phyloP scores from a whole-genome alignment of 192 early-diverging fungal species.

The Piromyces finnis region DNA sequence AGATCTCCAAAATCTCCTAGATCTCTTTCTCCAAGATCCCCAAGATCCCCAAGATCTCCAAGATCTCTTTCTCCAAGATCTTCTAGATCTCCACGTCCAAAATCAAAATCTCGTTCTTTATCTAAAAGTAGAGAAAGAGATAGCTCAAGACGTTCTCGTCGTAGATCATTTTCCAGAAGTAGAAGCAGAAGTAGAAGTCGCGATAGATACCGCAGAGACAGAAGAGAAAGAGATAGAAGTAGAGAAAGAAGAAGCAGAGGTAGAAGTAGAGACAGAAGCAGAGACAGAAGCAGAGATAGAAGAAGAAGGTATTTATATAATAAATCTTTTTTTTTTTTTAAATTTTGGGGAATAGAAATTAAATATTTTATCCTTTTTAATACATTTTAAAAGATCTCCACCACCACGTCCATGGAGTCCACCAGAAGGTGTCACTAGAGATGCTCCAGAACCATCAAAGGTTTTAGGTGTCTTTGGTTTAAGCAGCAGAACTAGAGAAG shows the following conservation, averaged over 20 bases:
- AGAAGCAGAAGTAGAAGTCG: not conserved
- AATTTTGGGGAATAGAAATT: too few relatives aligned
- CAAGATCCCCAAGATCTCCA: not conserved
- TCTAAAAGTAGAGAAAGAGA: not conserved
- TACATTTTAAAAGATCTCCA: not conserved
- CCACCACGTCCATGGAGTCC: not conserved
- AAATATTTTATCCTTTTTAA: too few relatives aligned
- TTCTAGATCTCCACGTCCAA: not conserved
- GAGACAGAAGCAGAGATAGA: not conserved
- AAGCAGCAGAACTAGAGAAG: slow-evolving; percentile 31
- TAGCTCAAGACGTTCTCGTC: not conserved
- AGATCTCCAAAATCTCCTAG: not conserved
- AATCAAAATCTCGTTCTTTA: not conserved
- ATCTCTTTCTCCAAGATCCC: not conserved
- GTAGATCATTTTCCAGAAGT: not conserved
- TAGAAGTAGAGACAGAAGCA: not conserved
- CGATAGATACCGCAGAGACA: not conserved
- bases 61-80: not conserved
- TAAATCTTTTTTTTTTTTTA: too few relatives aligned
- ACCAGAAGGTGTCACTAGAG: not conserved
- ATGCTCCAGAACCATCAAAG: not conserved
- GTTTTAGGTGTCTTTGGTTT: slow-evolving; percentile 58
- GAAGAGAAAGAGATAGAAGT: not conserved
- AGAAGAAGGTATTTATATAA: not conserved
- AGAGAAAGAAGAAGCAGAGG: not conserved